These are phyloP conservation scores for Mortierella sp. DNA, from an alignment of 371 early-diverging fungal genomes.

Conservation along the genomic window DNA sequence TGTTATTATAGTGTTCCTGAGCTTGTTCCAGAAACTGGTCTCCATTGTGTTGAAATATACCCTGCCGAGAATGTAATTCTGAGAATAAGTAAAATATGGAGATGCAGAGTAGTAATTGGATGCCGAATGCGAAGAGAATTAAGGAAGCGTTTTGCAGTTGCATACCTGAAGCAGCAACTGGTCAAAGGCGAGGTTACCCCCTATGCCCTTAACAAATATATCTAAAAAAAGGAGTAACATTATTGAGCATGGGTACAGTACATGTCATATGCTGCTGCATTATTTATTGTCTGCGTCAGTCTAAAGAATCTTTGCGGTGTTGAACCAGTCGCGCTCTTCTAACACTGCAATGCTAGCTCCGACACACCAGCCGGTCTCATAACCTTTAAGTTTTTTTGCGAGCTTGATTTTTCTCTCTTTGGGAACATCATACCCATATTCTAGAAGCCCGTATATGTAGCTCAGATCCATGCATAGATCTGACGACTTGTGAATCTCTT, in stretches of 20 bases:
- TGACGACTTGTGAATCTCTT: conserved; percentile 65
- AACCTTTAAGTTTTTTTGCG: conserved; percentile 90
- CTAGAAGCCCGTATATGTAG: conserved; percentile 85
- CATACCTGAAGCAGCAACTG: background rate
- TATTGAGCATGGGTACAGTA: conserved; percentile 7
- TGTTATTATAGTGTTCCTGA: conserved; percentile 68
- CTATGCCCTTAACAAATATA: background rate
- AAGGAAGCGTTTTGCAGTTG: background rate
- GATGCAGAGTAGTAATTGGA: background rate
- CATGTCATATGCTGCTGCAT: background rate
- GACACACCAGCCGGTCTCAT: conserved; percentile 97
- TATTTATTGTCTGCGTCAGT: background rate
- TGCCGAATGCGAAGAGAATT: background rate
- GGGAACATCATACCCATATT: conserved; percentile 86
- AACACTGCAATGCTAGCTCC: conserved; percentile 90
- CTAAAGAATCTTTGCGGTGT: background rate
- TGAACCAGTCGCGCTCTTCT: conserved; percentile 62
- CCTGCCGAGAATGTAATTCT: background rate
- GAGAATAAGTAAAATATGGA: background rate
- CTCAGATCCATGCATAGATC: conserved; percentile 91
- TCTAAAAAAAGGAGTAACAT: background rate
- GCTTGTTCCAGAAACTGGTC: conserved; percentile 38
- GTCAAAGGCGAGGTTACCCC: background rate
- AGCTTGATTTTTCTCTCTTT: conserved; percentile 77
- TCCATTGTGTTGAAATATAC: conserved; percentile 23